Evolutionary conservation across 1,284 basidiomycete genomes (phyloP), one percentile per base, ranked within the genome.

Genomic region (Pyrrhoderma noxium): DNA sequence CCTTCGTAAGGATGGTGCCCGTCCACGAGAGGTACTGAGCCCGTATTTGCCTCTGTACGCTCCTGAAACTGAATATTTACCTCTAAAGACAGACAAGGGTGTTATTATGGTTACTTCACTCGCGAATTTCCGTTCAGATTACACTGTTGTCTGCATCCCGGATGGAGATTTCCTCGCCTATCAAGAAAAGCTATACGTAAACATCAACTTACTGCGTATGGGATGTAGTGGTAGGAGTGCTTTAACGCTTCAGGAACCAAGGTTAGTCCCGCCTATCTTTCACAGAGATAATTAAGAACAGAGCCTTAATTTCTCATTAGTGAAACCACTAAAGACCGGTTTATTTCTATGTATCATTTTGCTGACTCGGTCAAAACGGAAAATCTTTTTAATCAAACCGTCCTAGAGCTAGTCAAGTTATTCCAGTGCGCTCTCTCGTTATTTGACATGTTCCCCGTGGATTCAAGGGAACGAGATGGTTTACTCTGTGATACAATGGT

Each of bases 111-210:
- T 81, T 49, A 90, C 87, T n/a, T 89, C 85, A 5, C 75, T 90
- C 16, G 84, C 84, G 40, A 82, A 86, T 66, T 90, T 90, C 63
- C 84, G 84, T 48, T 89, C 85, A 2, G 87, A 90, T 68, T 86
- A 80, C 62, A 86, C 85, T 49, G 86, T 89, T 54, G 82, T 90
- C 18, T 79, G 76, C 53, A 79, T 90, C 50, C 85, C 85, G 0
- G 67, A 72, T 45, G 88, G 88, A 23, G 73, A 82, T 62, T 85
- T 82, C 63, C 69, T 78, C 18, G 71, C 73, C 25, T 70, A 74
- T 31, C 74, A 74, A 54, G 77, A 84, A 55, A 79, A 79, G 54
- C 74, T 90, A 23, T 87, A 85, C 64, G 73, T 80, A 43, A 90
- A 90, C 60, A 85, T 89, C 57, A 83, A 84, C 61, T 70, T 90